Evolutionary conservation across 140 eudicot genomes (phyloP).

Genomic region (Stevia rebaudiana): DNA sequence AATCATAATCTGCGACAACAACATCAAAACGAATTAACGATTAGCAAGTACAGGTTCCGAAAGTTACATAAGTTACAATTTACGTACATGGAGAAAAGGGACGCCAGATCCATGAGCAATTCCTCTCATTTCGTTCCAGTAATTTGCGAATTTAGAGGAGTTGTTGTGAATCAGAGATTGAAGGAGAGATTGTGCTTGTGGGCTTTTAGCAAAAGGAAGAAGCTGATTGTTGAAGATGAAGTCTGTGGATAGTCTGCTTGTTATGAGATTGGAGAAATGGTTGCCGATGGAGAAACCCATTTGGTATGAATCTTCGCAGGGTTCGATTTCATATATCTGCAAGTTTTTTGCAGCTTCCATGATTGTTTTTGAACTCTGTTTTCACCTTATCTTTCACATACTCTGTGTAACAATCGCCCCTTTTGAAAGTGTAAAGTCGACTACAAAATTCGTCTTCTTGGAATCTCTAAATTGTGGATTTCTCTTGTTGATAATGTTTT

Average conservation of each 20-base stretch:
- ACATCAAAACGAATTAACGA: background rate
- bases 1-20: slow-evolving; percentile 47
- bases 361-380: background rate
- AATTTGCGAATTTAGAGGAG: slow-evolving; percentile 41
- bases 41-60: background rate
- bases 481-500: background rate
- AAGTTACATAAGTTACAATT: background rate
- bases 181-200: slow-evolving; percentile 45
- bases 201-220: slow-evolving; percentile 62
- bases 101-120: slow-evolving; percentile 68
- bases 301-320: slow-evolving; percentile 50
- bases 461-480: background rate
- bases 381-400: slow-evolving; percentile 20
- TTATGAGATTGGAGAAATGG: slow-evolving; percentile 56
- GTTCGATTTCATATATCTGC: slow-evolving; percentile 62
- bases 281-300: slow-evolving; percentile 71
- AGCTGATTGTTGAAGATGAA: slow-evolving; percentile 72
- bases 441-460: background rate
- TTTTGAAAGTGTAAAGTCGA: background rate
- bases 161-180: slow-evolving; percentile 43
- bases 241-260: slow-evolving; percentile 68
- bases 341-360: slow-evolving; percentile 22
- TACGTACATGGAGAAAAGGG: slow-evolving; percentile 62
- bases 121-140: slow-evolving; percentile 85
- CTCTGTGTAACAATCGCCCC: background rate